Evolutionary conservation across 768 basidiomycete genomes (phyloP).

Genomic region (Hortiboletus flavorubellus): DNA sequence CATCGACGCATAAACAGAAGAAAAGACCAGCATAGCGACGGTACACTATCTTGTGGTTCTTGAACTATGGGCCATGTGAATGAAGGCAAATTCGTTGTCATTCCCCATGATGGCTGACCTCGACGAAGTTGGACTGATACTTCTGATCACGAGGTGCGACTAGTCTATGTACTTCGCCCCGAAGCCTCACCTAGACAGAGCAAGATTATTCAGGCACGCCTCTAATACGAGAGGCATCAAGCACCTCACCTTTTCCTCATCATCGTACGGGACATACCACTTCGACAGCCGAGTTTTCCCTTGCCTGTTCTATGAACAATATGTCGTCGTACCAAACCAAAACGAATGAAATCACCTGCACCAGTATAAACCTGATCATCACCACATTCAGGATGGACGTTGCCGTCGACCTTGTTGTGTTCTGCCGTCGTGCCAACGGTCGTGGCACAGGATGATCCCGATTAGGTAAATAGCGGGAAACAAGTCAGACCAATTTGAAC

Average conservation of each 20-base stretch:
- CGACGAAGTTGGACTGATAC: conserved; percentile 98
- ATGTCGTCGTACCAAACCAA: background rate
- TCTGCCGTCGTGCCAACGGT: background rate
- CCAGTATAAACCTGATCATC: conserved; percentile 98
- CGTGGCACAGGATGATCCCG: background rate
- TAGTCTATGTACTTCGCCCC: conserved; percentile 94
- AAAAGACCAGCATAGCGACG: conserved; percentile 96
- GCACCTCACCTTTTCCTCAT: conserved; percentile 87
- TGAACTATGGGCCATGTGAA: conserved; percentile 57
- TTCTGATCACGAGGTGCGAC: conserved; percentile 98
- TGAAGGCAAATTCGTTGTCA: background rate
- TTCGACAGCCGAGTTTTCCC: conserved; percentile 97
- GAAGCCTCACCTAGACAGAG: conserved; percentile 69
- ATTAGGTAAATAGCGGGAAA: conserved; percentile 14
- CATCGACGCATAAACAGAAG: conserved; percentile 97
- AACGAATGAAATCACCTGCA: conserved; percentile 59
- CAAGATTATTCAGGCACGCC: background rate
- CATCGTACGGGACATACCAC: conserved; percentile 99
- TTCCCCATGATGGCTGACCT: conserved; percentile 52
- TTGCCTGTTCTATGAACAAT: conserved; percentile 76
- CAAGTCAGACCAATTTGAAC: background rate
- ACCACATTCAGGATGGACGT: conserved; percentile 16
- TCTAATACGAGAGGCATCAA: background rate
- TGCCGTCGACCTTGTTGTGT: background rate
- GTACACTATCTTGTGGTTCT: conserved; percentile 97